Evolutionary conservation across 2,329 filamentous ascomycete genomes (phyloP), one percentile per base, ranked within the genome.

Genomic region (Ceratocystis colombiana): DNA sequence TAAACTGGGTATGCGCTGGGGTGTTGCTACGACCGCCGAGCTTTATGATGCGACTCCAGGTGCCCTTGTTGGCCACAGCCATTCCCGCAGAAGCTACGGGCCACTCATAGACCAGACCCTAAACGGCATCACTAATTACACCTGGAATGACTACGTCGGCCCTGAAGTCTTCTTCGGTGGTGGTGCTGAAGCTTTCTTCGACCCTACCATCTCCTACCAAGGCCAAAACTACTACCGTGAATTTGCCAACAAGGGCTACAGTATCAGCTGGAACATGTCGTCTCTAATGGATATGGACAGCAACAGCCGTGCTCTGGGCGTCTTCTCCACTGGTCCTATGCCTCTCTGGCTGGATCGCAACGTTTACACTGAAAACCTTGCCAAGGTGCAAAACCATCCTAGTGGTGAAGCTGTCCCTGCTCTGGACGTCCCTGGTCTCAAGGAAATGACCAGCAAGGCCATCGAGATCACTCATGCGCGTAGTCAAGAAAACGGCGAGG

Each of bases 401-500:
- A 79, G 82, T 10, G 89, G 89, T 63, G 80, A 80, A 68, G 79
- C 81, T 53, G 79, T 77, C n/a, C 78, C 87, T 50, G 89, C 89
- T 4, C 79, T 82, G 6, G 89, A 94, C 72, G 84, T 93, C 33
- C 90, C 90, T 0, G 90, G 90, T 4, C 84, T 94, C 64, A 93
- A 90, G 77, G 88, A 94, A 57, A 95, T 95, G 90, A 92, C 90
- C 0, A 79, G 91, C 71, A 95, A 95, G 79, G 89, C 89, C 28
- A 82, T 94, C 62, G 88, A 93, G 68, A 84, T 93, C 64, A 82
- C 94, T n/a, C 77, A 87, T 74, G 79, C 79, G 53, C 81, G 84
- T 67, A 84, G 85, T 37, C 33, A 37, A 37, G 33, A 37, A 10
- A 37, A 37, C 3, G 33, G 10, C 30, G 81, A 82, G 45, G 81